phyloP scores from a whole-genome alignment of 192 early-diverging fungal species.

The Coemansia javaensis region DNA sequence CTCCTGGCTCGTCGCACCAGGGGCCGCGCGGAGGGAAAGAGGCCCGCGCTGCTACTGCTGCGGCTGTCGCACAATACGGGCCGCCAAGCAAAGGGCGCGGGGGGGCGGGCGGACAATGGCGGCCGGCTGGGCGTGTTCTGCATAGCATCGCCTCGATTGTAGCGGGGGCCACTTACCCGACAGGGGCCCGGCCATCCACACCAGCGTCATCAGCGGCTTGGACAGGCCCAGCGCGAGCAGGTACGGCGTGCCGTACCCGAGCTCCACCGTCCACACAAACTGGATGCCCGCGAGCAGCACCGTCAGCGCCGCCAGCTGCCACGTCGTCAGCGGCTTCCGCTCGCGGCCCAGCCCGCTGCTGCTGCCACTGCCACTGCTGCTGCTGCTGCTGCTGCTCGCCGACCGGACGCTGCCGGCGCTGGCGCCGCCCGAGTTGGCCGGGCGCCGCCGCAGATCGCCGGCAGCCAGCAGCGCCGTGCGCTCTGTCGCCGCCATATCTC shows the following conservation, averaged over 20 bases:
- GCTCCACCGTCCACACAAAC: slow-evolving; percentile 54
- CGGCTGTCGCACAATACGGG: too few relatives aligned
- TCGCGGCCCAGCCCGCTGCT: background rate
- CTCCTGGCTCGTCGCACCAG: too few relatives aligned
- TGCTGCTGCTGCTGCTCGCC: background rate
- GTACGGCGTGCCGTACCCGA: slow-evolving; percentile 76
- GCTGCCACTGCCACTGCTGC: background rate
- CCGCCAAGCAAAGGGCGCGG: background rate
- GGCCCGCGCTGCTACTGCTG: too few relatives aligned
- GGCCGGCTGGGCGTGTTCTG: too few relatives aligned
- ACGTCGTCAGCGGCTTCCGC: slow-evolving; percentile 21
- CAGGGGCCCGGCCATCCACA: slow-evolving; percentile 91
- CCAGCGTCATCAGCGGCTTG: slow-evolving; percentile 78
- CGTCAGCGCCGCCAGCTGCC: slow-evolving; percentile 41
- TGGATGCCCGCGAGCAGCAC: slow-evolving; percentile 49
- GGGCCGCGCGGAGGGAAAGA: too few relatives aligned
- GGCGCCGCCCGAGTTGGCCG: slow-evolving; percentile 2
- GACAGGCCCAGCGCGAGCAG: slow-evolving; percentile 77
- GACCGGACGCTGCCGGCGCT: too few relatives aligned
- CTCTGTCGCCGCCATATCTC: slow-evolving; percentile 11
- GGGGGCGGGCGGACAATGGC: too few relatives aligned
- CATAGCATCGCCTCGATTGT: too few relatives aligned
- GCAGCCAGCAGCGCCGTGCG: slow-evolving; percentile 12
- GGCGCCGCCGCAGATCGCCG: background rate
- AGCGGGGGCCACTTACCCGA: slow-evolving; percentile 48